phyloP scores from a whole-genome alignment of 208 protist genomes.

The Porcisia deanei region DNA sequence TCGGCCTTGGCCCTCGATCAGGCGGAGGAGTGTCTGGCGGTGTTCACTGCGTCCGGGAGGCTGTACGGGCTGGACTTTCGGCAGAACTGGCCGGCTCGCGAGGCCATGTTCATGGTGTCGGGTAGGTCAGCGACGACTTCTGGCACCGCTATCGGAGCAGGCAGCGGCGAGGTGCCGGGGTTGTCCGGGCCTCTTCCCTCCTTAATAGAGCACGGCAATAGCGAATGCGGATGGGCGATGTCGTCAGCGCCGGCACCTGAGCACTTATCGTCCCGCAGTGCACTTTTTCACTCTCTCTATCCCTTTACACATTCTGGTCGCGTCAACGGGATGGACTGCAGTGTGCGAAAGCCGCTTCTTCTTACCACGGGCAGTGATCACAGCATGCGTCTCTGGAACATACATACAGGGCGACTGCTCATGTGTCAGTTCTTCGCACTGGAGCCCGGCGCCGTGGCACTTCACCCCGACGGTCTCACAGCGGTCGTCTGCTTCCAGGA shows the following conservation, averaged over 20 bases:
- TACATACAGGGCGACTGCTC: constrained; percentile 84
- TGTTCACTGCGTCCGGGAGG: constrained; percentile 58
- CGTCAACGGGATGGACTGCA: constrained; percentile 93
- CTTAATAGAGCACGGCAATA: not conserved
- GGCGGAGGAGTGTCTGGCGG: constrained; percentile 63
- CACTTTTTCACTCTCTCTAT: constrained; percentile 72
- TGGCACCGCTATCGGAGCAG: not conserved
- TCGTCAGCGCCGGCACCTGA: constrained; percentile 4
- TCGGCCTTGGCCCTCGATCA: constrained; percentile 66
- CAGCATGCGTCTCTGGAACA: constrained; percentile 96
- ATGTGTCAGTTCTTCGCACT: constrained; percentile 86
- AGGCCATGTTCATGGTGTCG: constrained; percentile 20
- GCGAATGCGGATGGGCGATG: not conserved
- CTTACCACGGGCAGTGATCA: constrained; percentile 92
- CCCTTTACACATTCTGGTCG: constrained; percentile 81
- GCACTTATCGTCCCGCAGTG: constrained; percentile 18
- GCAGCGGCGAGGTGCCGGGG: not conserved
- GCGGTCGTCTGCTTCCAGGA: constrained; percentile 95
- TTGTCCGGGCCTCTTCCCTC: not conserved
- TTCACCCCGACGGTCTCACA: constrained; percentile 95
- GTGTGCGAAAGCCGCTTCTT: constrained; percentile 94
- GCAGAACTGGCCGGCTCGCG: constrained; percentile 40
- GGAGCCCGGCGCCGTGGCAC: constrained; percentile 87
- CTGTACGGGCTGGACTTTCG: constrained; percentile 68
- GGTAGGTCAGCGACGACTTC: not conserved